Conservation (phyloP, 495 filamentous ascomycete genomes). For the Neurospora sp. region DNA sequence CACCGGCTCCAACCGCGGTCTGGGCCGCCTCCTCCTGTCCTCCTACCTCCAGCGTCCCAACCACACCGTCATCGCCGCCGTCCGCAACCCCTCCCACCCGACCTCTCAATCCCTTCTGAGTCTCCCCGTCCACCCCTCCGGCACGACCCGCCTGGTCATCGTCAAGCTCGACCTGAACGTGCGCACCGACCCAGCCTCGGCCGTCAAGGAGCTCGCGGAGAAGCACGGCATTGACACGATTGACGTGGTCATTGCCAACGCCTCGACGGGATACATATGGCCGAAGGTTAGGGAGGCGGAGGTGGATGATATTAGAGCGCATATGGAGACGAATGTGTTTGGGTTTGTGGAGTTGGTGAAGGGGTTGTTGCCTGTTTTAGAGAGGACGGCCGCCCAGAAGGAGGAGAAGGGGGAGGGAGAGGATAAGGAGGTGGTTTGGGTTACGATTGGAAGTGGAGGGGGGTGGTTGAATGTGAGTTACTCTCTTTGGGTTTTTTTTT, state of each 20-base stretch:
- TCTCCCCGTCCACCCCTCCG: conserved; percentile 10
- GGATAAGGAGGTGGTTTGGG: conserved; percentile 20
- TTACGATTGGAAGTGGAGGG: conserved; percentile 22
- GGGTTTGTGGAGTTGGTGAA: conserved; percentile 12
- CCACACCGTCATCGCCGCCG: conserved; percentile 25
- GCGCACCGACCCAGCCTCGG: conserved; percentile 10
- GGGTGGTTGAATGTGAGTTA: conserved; percentile 16
- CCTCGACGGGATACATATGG: conserved; percentile 16
- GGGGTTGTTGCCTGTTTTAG: background rate
- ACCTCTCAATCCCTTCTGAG: conserved; percentile 13
- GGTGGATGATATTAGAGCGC: conserved; percentile 17
- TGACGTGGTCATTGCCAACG: conserved; percentile 24
- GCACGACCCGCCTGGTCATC: conserved; percentile 13
- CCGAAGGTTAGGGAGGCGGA: conserved; percentile 23
- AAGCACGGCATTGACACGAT: conserved; percentile 17
- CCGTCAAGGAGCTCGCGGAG: conserved; percentile 6
- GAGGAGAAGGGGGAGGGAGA: background rate
- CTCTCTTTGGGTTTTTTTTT: background rate
- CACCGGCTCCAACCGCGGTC: conserved; percentile 22
- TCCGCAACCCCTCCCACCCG: conserved; percentile 19
- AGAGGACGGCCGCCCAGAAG: background rate
- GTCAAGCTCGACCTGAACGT: conserved; percentile 20
- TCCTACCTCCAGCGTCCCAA: conserved; percentile 20
- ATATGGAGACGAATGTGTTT: conserved; percentile 20
- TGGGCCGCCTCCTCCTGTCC: conserved; percentile 19